phyloP scores from a whole-genome alignment of 2,329 filamentous ascomycete species.

The Microdochium bolleyi region DNA sequence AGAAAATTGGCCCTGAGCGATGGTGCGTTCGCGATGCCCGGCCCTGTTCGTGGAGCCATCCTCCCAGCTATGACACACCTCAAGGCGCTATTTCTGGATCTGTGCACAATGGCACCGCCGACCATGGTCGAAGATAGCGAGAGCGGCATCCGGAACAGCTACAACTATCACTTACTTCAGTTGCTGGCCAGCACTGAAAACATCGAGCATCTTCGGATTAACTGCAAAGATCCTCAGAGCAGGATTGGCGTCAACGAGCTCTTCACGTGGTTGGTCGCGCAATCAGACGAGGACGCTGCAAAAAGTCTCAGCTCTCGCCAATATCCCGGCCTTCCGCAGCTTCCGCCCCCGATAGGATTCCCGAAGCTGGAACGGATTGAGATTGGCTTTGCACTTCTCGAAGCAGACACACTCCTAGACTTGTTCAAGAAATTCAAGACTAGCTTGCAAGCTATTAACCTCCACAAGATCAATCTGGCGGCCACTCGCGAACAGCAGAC shows the following conservation, averaged over 20 bases:
- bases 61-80: conserved; percentile 34
- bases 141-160: not conserved
- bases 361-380: conserved; percentile 30
- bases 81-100: conserved; percentile 33
- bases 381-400: conserved; percentile 28
- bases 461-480: conserved; percentile 33
- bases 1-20: conserved; percentile 24
- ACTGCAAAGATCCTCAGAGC: conserved; percentile 24
- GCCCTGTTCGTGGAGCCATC: conserved; percentile 25
- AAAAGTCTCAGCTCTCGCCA: not conserved
- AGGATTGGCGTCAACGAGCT: conserved; percentile 15
- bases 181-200: conserved; percentile 33
- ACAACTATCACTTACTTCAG: conserved; percentile 1
- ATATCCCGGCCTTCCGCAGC: conserved; percentile 3
- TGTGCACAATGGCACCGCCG: conserved; percentile 9
- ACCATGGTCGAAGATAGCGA: conserved; percentile 1
- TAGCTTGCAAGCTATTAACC: conserved; percentile 32
- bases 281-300: conserved; percentile 2
- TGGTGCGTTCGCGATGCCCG: conserved; percentile 36
- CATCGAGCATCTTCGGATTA: conserved; percentile 45
- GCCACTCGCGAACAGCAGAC: not conserved
- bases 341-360: conserved; percentile 19
- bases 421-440: conserved; percentile 32
- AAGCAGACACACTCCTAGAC: conserved; percentile 18
- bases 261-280: conserved; percentile 28